Evolutionary conservation across 1,284 basidiomycete genomes (phyloP), one percentile per base, ranked within the genome.

Genomic region (Coniophora puteana): DNA sequence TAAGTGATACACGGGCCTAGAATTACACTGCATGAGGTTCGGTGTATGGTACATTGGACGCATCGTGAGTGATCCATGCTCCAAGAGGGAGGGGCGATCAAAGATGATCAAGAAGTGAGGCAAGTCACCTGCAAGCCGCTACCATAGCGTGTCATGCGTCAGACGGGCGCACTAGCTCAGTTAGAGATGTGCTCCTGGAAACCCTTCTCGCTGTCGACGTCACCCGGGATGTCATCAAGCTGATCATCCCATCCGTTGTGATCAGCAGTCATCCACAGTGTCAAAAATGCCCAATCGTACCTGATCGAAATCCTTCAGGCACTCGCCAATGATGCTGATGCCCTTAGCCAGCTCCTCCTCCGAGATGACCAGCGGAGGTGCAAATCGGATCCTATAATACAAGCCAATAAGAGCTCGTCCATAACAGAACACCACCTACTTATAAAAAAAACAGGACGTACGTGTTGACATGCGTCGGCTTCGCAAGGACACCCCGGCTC

Each of bases 381-480:
- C 91, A 56, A 99, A 93, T 24, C 95, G 89, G 52, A 99, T 92
- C 39, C 90, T 93, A 51, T 20, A 41, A 32, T 8, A 42, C 16
- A 13, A 8, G 8, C 1, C 32, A n/a, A n/a, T n/a, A n/a, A n/a
- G n/a, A n/a, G n/a, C n/a, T 25, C 17, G 17, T 46, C 44, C 41
- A 32, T 25, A 36, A n/a, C 29, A 45, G 14, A 27, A 27, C 28
- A 23, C 40, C 17, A 41, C n/a, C n/a, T n/a, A n/a, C n/a, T n/a
- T n/a, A n/a, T n/a, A 42, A 25, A 27, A 26, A 46, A 31, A 35
- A 23, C 24, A 39, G 16, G 17, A 66, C 88, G 56, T 52, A 93
- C 86, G 92, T 92, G 65, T 97, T 95, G 34, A 83, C 80, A 58
- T 98, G 95, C 0, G 95, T 99, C 12, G 95, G 94, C 72, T 99